phyloP scores from a whole-genome alignment of 495 filamentous ascomycete genomes.

The Xylaria venustula region DNA sequence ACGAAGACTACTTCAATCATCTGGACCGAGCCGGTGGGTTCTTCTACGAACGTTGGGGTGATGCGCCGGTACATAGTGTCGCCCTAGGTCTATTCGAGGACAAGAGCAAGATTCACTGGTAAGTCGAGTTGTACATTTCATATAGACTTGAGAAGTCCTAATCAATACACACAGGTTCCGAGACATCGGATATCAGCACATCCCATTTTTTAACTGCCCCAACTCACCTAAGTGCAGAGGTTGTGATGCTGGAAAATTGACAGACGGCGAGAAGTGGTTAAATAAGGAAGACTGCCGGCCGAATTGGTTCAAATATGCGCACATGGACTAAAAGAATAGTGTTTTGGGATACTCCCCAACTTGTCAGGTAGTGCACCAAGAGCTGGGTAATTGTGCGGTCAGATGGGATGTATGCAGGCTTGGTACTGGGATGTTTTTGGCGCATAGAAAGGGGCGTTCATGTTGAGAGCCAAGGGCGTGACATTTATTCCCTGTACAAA shows the following conservation, averaged over 20 bases:
- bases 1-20: constrained; percentile 95
- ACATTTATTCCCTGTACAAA: constrained; percentile 17
- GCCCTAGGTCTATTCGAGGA: constrained; percentile 94
- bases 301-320: constrained; percentile 93
- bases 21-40: constrained; percentile 93
- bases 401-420: neutral
- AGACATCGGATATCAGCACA: constrained; percentile 98
- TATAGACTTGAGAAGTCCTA: neutral
- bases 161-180: constrained; percentile 72
- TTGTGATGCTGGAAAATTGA: constrained; percentile 81
- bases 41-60: constrained; percentile 99
- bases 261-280: constrained; percentile 80
- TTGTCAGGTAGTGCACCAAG: constrained; percentile 4
- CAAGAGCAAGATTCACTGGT: constrained; percentile 91
- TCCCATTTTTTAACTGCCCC: constrained; percentile 98
- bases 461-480: constrained; percentile 8
- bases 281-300: constrained; percentile 92
- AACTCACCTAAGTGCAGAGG: constrained; percentile 92
- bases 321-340: constrained; percentile 59
- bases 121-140: constrained; percentile 31
- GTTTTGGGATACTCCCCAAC: constrained; percentile 11
- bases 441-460: constrained; percentile 16
- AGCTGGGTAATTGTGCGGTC: neutral
- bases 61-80: constrained; percentile 96
- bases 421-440: constrained; percentile 8